phyloP scores from a whole-genome alignment of 148 eudicot species.

The Oxyria digyna region DNA sequence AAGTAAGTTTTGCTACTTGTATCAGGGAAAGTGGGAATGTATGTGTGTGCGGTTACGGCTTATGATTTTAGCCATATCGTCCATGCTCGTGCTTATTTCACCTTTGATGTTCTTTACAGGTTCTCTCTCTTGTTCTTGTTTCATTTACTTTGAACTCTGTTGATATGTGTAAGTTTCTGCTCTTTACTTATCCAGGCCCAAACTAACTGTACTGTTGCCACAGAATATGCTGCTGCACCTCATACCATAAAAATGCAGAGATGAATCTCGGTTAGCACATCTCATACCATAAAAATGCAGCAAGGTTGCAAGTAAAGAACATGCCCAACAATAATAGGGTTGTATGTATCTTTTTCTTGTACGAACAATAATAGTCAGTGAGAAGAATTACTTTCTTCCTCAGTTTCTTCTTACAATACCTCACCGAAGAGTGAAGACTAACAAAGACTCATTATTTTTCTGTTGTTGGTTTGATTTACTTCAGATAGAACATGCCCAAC shows the following conservation, averaged over 20 bases:
- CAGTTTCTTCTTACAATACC: background rate
- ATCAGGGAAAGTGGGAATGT: slow-evolving; percentile 80
- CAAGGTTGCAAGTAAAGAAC: too few relatives aligned
- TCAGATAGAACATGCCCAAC: slow-evolving; percentile 99
- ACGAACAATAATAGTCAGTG: too few relatives aligned
- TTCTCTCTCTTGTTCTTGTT: slow-evolving; percentile 6
- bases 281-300: too few relatives aligned
- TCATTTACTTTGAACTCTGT: background rate
- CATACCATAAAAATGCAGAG: too few relatives aligned
- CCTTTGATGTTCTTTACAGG: slow-evolving; percentile 86
- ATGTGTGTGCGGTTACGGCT: slow-evolving; percentile 88
- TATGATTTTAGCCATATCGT: slow-evolving; percentile 97
- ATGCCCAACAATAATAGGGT: too few relatives aligned
- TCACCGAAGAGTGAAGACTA: background rate
- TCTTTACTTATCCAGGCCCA: too few relatives aligned
- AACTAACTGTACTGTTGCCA: too few relatives aligned
- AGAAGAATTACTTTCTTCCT: too few relatives aligned
- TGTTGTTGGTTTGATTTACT: slow-evolving; percentile 11
- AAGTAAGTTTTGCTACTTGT: too few relatives aligned
- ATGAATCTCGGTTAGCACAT: too few relatives aligned
- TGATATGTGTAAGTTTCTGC: background rate
- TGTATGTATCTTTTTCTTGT: too few relatives aligned
- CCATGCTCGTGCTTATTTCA: slow-evolving; percentile 83
- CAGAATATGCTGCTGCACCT: too few relatives aligned
- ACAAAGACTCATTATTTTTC: background rate